Base-by-base conservation (phyloP, 2,329 filamentous ascomycete species). In the Exophiala lecanii-corni region DNA sequence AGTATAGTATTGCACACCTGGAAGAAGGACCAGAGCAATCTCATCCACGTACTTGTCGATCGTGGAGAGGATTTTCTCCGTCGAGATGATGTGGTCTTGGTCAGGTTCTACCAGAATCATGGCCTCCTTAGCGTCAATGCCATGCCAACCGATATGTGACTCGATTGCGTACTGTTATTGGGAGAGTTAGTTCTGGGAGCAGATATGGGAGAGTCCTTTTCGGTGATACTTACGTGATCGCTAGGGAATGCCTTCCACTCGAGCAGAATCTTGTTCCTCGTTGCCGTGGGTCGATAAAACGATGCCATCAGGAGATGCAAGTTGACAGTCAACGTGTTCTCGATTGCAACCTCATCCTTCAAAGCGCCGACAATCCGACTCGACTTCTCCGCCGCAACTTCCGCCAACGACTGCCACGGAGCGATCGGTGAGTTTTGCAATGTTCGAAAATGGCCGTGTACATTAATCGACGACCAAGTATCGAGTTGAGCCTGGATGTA, bases 171-270 rank as follows among this genome's bases (percentile, higher is more conserved):
- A 94, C 76, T 88, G 60, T 20, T 19, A n/a, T 20, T 17, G 9
- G n/a, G 13, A 12, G 17, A 28, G 19, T 36, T 31, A 21, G 30
- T 19, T 12, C 9, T 26, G n/a, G n/a, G n/a, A n/a, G n/a, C n/a
- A n/a, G n/a, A n/a, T n/a, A n/a, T n/a, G n/a, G n/a, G n/a, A n/a
- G n/a, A n/a, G n/a, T n/a, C n/a, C n/a, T n/a, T n/a, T n/a, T n/a
- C n/a, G n/a, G n/a, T n/a, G n/a, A n/a, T n/a, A 60, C 75, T 55
- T 71, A 82, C 81, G 63, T 87, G 83, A 59, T 95, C 89, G 62
- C 84, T 89, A 0, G 89, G 89, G 54, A 95, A 95, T 0, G 89
- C 87, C 60, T 89, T 89, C 65, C 85, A 86, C 64, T 95, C 88
- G 13, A 91, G 72, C 41, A 94, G 84, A 49, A 94, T 84, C 68